phyloP scores from a whole-genome alignment of 805 yeast species.

The Yamadazyma ubonensis region DNA sequence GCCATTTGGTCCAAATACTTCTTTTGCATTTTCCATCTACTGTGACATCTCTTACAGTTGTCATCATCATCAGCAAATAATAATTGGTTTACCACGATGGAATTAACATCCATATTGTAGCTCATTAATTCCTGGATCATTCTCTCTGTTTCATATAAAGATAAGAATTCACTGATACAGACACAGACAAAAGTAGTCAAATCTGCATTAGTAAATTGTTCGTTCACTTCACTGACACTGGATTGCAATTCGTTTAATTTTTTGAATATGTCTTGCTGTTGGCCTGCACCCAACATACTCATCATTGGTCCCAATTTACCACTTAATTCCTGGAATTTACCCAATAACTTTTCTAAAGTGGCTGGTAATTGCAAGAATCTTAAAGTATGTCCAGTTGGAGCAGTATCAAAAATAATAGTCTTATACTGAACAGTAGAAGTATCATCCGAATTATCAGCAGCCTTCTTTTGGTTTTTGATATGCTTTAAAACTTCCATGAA shows the following conservation, averaged over 20 bases:
- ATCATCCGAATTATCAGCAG: slow-evolving; percentile 17
- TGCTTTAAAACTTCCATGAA: slow-evolving; percentile 98
- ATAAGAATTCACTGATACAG: slow-evolving; percentile 94
- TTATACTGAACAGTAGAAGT: slow-evolving; percentile 49
- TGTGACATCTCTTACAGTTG: slow-evolving; percentile 82
- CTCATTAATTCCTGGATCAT: slow-evolving; percentile 94
- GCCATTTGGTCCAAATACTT: slow-evolving; percentile 94
- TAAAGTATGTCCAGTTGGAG: slow-evolving; percentile 98
- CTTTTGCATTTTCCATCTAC: slow-evolving; percentile 94
- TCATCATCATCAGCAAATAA: slow-evolving; percentile 79
- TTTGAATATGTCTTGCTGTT: slow-evolving; percentile 66
- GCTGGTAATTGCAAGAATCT: slow-evolving; percentile 94
- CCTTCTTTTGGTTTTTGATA: slow-evolving; percentile 66
- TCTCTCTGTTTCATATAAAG: slow-evolving; percentile 96
- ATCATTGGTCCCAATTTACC: slow-evolving; percentile 90
- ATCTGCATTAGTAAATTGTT: slow-evolving; percentile 94
- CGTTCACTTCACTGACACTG: slow-evolving; percentile 83
- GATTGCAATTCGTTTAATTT: slow-evolving; percentile 80
- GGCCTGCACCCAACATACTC: slow-evolving; percentile 67
- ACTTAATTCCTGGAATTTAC: slow-evolving; percentile 82
- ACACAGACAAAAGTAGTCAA: slow-evolving; percentile 95
- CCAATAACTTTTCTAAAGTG: slow-evolving; percentile 81
- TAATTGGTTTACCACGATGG: slow-evolving; percentile 93
- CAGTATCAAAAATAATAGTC: slow-evolving; percentile 97
- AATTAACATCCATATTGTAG: slow-evolving; percentile 94